Evolutionary conservation across 2,329 filamentous ascomycete genomes (phyloP), one percentile per base, ranked within the genome.

Genomic region (Exutisphaerella laricina): DNA sequence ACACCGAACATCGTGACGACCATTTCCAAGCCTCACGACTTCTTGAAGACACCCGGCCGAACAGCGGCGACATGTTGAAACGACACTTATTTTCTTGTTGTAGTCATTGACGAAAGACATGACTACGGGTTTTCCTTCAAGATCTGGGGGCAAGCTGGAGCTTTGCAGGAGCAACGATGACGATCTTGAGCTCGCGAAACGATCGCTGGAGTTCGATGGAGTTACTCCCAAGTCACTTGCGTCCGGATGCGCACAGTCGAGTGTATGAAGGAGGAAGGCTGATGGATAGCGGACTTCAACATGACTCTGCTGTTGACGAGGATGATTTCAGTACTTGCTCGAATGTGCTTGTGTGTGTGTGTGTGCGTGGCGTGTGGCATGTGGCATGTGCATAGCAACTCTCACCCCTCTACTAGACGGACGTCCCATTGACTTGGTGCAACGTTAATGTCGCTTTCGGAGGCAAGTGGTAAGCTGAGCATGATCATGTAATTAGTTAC

Each of bases 181-280:
- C 54, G 53, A 54, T 59, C 56, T 58, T 53, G 56, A 60, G 57
- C 56, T 60, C 56, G 50, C 54, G 41, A 36, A 43, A 35, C 17
- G 37, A 36, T 41, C 33, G 47, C 47, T 55, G 45, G 42, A 55
- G 56, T 48, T 57, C 52, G 56, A 60, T 58, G 50, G 57, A 60
- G 57, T 55, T 51, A 38, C 37, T 44, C 31, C 39, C 20, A 4
- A 12, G 26, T 20, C 26, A 28, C 33, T 39, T 37, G 33, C 26
- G 23, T 23, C 43, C 44, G 33, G 31, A 29, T 41, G 35, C 25
- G 21, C 6, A 22, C 14, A 22, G 23, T 12, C 12, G 10, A 14
- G 23, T 32, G 25, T 31, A 9, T 16, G 39, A 22, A 41, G 39
- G 39, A 35, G 31, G 30, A 41, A 34, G 39, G 18, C 21, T 44